These are phyloP conservation scores for Desmodesmus armatus DNA, from an alignment of 139 green algal genomes.

Conservation along the genomic window DNA sequence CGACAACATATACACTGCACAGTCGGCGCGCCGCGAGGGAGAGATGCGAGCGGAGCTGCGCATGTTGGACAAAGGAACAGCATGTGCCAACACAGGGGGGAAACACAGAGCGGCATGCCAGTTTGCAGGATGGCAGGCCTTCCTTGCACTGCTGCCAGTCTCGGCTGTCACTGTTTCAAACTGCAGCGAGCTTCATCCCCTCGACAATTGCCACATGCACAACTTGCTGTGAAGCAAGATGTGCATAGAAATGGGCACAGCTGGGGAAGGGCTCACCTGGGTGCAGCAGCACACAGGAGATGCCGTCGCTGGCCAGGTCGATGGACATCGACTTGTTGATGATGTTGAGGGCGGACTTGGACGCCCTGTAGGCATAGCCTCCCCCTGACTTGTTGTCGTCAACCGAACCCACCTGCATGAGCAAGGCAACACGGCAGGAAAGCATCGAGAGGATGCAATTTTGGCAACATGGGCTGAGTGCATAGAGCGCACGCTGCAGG, in stretches of 20 bases:
- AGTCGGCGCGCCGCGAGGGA: no score
- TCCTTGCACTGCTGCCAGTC: not conserved
- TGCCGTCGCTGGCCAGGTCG: conserved; percentile 62
- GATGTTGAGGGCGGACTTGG: conserved; percentile 84
- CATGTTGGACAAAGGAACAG: no score
- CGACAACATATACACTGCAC: not conserved
- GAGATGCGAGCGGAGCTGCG: no score
- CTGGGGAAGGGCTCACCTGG: conserved; percentile 40
- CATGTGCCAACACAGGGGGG: no score
- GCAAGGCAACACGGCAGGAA: no score
- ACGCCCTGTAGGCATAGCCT: conserved; percentile 70
- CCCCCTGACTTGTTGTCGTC: conserved; percentile 56
- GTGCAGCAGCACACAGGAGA: conserved; percentile 73
- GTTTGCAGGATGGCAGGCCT: no score
- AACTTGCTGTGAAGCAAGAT: not conserved
- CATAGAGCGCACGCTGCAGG: no score
- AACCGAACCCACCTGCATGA: no score
- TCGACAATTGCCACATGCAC: not conserved
- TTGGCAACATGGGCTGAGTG: no score
- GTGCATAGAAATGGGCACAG: not conserved
- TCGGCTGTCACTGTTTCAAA: not conserved
- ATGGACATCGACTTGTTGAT: conserved; percentile 75
- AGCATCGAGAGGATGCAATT: no score
- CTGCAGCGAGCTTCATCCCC: not conserved
- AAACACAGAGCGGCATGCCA: no score